These are phyloP conservation scores for Carallia pectinifolia DNA, from an alignment of 345 rosid species.

Conservation along the genomic window DNA sequence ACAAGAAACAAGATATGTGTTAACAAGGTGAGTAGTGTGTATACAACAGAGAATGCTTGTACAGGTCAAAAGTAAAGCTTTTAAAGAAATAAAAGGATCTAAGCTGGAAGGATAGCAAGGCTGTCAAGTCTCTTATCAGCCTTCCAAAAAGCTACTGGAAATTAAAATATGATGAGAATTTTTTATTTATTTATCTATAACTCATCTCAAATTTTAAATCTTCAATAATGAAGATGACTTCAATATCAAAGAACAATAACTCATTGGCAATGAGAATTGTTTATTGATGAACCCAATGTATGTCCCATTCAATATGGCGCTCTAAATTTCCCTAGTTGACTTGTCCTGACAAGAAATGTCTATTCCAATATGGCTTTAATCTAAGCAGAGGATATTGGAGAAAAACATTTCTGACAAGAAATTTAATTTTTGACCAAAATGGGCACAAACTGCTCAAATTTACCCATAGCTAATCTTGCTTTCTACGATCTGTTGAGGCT, in stretches of 20 bases:
- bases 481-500: no score
- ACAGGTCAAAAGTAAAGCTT: constrained; percentile 34
- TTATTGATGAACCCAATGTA: not conserved
- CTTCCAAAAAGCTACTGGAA: constrained; percentile 13
- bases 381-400: no score
- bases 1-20: not conserved
- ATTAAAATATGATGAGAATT: not conserved
- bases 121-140: constrained; percentile 16
- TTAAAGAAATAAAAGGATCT: constrained; percentile 31
- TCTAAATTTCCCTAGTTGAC: not conserved
- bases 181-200: no score
- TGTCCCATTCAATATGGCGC: not conserved
- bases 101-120: constrained; percentile 25
- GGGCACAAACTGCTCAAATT: no score
- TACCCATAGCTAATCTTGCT: no score
- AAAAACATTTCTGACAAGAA: not conserved
- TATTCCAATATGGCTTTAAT: no score
- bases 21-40: not conserved
- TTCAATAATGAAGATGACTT: no score
- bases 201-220: no score
- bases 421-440: not conserved
- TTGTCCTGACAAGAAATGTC: not conserved
- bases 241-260: no score
- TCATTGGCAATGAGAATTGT: constrained; percentile 21
- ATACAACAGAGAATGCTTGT: constrained; percentile 16